Percentiles rank a stretch among this genome's conserved stretches.
These are phyloP conservation scores for Verticillium nonalfalfae DNA, from an alignment of 2,329 filamentous ascomycete genomes.

Conservation along the genomic window DNA sequence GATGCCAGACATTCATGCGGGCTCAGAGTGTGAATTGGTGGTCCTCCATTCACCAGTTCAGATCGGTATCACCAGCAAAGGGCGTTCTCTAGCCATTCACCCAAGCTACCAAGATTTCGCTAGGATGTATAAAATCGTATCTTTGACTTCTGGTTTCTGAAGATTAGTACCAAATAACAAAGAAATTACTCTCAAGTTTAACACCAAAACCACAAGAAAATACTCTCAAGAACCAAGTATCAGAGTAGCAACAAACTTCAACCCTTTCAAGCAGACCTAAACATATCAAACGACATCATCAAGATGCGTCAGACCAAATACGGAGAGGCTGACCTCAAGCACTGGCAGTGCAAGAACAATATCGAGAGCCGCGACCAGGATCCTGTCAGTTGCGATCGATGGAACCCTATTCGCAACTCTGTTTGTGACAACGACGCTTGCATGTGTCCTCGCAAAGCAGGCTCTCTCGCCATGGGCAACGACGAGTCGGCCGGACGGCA, in stretches of 20 bases:
- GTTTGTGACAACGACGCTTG: not conserved
- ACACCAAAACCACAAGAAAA: too few species aligned
- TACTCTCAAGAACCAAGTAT: not conserved
- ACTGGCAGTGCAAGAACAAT: not conserved
- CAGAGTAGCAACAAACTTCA: not conserved
- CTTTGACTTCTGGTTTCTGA: too few species aligned
- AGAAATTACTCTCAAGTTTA: too few species aligned
- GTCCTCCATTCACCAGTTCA: too few species aligned
- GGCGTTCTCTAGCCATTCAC: too few species aligned
- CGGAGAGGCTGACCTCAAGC: not conserved
- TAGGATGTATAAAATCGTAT: too few species aligned
- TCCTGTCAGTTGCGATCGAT: not conserved
- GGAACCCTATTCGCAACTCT: not conserved
- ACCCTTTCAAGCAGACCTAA: not conserved
- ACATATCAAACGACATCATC: not conserved
- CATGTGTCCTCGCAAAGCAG: not conserved
- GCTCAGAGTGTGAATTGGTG: too few species aligned
- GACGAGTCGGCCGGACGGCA: not conserved
- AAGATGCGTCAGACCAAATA: not conserved
- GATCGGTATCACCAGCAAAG: too few species aligned
- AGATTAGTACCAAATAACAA: too few species aligned
- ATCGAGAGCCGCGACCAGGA: not conserved
- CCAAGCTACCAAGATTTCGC: too few species aligned
- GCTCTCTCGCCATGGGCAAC: not conserved
- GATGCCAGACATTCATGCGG: too few species aligned